phyloP scores from a whole-genome alignment of 495 filamentous ascomycete genomes.

The Aspergillus egyptiacus region DNA sequence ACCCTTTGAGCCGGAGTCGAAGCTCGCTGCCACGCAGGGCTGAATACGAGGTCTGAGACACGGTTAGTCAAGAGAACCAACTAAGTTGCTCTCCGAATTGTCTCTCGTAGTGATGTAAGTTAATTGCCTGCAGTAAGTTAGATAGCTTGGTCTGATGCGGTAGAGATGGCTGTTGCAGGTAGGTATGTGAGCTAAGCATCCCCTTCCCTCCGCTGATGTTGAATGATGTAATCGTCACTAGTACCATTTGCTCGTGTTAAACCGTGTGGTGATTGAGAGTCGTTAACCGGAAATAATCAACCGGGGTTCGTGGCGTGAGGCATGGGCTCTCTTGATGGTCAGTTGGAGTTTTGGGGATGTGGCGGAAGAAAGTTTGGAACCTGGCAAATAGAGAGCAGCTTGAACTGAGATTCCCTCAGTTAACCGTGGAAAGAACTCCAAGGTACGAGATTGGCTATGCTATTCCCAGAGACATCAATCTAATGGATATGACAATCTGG shows the following conservation, averaged over 20 bases:
- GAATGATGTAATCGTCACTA: too few relatives aligned
- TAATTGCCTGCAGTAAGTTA: not conserved
- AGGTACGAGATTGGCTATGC: not conserved
- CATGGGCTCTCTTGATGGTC: not conserved
- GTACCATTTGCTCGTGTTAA: too few relatives aligned
- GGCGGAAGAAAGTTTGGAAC: conserved; percentile 6
- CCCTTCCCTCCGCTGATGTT: too few relatives aligned
- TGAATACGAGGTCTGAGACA: conserved; percentile 34
- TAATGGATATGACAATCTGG: not conserved
- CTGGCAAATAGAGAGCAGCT: conserved; percentile 1
- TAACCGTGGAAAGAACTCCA: not conserved
- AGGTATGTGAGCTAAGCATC: too few relatives aligned
- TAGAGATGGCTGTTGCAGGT: not conserved
- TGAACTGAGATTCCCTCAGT: conserved; percentile 3
- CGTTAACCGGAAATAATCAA: too few relatives aligned
- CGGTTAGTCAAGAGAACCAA: not conserved
- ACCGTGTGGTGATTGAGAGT: too few relatives aligned
- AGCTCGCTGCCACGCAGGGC: conserved; percentile 1
- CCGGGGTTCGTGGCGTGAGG: not conserved
- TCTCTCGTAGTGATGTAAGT: not conserved
- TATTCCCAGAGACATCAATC: not conserved
- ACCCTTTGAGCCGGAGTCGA: not conserved
- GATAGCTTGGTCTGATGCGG: not conserved
- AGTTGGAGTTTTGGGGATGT: not conserved
- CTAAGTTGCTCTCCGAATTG: not conserved